These are phyloP conservation scores for Strobilomyces echinocephalus DNA, from an alignment of 768 basidiomycete genomes.

Conservation along the genomic window DNA sequence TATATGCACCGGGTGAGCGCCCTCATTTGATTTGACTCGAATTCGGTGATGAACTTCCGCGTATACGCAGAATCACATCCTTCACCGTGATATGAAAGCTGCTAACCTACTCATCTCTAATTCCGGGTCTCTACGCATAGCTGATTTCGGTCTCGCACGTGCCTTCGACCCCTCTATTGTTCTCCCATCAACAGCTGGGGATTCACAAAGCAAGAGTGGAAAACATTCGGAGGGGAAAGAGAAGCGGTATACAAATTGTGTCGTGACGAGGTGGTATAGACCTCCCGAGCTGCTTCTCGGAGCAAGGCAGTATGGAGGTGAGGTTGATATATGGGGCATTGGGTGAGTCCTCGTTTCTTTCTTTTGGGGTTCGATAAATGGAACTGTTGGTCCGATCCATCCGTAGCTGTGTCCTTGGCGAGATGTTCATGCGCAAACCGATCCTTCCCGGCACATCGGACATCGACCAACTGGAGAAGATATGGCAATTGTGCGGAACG, in stretches of 20 bases:
- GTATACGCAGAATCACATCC: constrained; percentile 74
- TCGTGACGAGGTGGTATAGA: constrained; percentile 93
- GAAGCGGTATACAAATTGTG: constrained; percentile 89
- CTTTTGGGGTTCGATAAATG: not conserved
- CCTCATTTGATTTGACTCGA: not conserved
- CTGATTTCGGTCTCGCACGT: constrained; percentile 95
- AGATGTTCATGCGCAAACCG: constrained; percentile 87
- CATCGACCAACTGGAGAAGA: constrained; percentile 86
- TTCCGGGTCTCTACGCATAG: constrained; percentile 76
- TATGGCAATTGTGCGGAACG: constrained; percentile 85
- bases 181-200: constrained; percentile 19
- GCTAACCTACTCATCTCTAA: constrained; percentile 95
- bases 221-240: constrained; percentile 45
- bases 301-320: constrained; percentile 83
- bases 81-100: constrained; percentile 99
- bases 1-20: constrained; percentile 86
- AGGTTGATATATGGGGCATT: constrained; percentile 97
- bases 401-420: constrained; percentile 85
- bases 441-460: constrained; percentile 87
- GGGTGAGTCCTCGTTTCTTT: constrained; percentile 51
- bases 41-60: constrained; percentile 6
- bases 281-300: constrained; percentile 91
- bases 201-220: constrained; percentile 16
- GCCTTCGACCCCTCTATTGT: constrained; percentile 57
- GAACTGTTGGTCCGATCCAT: not conserved